phyloP scores from a whole-genome alignment of 768 basidiomycete species.

The Nidula microcarpa region DNA sequence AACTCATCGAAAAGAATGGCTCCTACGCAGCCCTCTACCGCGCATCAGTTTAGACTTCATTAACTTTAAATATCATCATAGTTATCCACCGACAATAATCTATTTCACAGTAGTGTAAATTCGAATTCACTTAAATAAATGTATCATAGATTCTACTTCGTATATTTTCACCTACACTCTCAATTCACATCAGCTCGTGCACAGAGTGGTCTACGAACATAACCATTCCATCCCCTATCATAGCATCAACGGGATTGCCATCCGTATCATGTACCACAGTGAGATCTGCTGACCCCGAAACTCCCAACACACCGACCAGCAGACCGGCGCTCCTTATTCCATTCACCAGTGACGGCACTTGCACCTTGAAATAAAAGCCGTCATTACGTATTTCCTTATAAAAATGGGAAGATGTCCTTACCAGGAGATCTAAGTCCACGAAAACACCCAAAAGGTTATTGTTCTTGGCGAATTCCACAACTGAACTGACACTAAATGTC shows the following conservation, averaged over 20 bases:
- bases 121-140: not conserved
- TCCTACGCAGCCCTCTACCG: conserved; percentile 68
- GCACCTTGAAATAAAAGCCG: conserved; percentile 43
- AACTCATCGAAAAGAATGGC: conserved; percentile 55
- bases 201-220: conserved; percentile 63
- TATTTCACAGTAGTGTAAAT: conserved; percentile 1
- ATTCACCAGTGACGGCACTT: conserved; percentile 87
- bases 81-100: not conserved
- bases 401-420: conserved; percentile 32
- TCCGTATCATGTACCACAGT: conserved; percentile 34
- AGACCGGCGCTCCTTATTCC: conserved; percentile 88
- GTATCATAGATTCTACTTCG: not conserved
- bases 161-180: not conserved
- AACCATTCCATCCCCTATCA: conserved; percentile 60
- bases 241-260: conserved; percentile 61
- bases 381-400: not conserved
- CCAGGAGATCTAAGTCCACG: conserved; percentile 83
- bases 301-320: conserved; percentile 82
- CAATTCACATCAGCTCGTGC: conserved; percentile 27
- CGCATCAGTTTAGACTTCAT: conserved; percentile 51
- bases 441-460: conserved; percentile 94
- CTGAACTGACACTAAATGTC: conserved; percentile 75
- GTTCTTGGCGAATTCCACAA: conserved; percentile 87
- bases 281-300: conserved; percentile 37
- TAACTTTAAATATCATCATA: not conserved